phyloP scores from a whole-genome alignment of 768 basidiomycete species.

The Phanerochaete carnosa region DNA sequence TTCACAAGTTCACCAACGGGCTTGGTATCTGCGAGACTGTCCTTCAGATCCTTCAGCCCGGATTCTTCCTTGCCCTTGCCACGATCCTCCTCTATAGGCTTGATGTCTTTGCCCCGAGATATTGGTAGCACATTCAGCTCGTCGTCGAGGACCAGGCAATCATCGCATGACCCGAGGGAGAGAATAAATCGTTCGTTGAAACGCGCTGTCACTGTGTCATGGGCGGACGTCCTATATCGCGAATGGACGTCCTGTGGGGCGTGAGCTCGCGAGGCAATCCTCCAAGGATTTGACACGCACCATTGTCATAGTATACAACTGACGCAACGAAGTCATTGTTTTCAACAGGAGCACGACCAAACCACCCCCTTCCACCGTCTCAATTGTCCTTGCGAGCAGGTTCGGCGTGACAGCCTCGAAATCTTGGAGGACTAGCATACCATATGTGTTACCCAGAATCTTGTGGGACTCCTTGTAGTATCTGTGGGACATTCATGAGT shows the following conservation, averaged over 20 bases:
- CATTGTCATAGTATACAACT: constrained; percentile 92
- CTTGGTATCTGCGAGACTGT: constrained; percentile 75
- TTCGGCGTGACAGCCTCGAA: constrained; percentile 99
- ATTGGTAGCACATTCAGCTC: constrained; percentile 97
- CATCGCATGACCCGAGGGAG: constrained; percentile 88
- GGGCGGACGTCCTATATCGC: constrained; percentile 89
- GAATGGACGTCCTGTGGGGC: constrained; percentile 83
- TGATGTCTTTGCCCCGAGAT: constrained; percentile 91
- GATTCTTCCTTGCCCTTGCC: constrained; percentile 51
- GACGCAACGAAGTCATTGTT: constrained; percentile 90
- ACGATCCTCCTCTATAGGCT: constrained; percentile 49
- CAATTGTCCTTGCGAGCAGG: constrained; percentile 91
- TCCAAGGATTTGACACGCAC: constrained; percentile 25
- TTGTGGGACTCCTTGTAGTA: constrained; percentile 98
- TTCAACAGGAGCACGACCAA: constrained; percentile 86
- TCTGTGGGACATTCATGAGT: constrained; percentile 22
- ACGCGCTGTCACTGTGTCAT: constrained; percentile 84
- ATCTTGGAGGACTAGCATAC: constrained; percentile 95
- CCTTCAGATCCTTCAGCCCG: constrained; percentile 77
- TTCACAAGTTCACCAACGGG: constrained; percentile 88
- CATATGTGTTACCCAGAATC: constrained; percentile 95
- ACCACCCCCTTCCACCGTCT: constrained; percentile 97
- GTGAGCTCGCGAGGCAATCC: not conserved
- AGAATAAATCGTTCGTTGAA: constrained; percentile 99
- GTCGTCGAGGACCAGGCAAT: constrained; percentile 94